Conservation (phyloP, 129 eudicot species). For the Rutidosis leptorrhynchoides region DNA sequence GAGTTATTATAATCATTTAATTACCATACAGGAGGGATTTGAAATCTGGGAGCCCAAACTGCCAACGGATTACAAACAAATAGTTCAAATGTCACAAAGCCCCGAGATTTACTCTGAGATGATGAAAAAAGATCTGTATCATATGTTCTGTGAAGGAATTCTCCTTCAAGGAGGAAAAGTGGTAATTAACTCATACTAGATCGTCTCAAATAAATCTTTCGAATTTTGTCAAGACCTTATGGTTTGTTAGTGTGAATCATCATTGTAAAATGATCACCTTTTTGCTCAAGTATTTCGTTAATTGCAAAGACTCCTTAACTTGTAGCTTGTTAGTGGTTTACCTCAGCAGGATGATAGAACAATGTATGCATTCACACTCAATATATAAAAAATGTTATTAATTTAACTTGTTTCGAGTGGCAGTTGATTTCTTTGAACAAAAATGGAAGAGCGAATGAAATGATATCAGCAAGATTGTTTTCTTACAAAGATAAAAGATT, state of each 20-base stretch:
- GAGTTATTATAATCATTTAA: no score
- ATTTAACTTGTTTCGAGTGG: not conserved
- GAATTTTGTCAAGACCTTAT: no score
- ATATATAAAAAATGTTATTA: not conserved
- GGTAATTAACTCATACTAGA: not conserved
- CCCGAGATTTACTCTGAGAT: not conserved
- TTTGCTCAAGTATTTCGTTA: no score
- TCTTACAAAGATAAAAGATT: not conserved
- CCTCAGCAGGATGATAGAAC: no score
- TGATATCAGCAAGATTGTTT: conserved; percentile 16
- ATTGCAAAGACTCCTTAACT: no score
- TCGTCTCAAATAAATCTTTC: no score
- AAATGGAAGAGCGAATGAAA: not conserved
- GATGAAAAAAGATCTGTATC: conserved; percentile 4
- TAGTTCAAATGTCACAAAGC: not conserved
- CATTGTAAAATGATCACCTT: no score
- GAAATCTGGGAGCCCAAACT: not conserved
- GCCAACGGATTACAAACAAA: conserved; percentile 1
- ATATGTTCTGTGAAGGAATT: conserved; percentile 8
- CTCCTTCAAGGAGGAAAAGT: conserved; percentile 5
- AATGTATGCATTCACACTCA: no score
- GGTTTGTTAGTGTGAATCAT: no score
- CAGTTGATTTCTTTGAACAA: not conserved
- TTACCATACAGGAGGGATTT: not conserved
- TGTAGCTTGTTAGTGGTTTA: no score